These are phyloP conservation scores for Penicillium concentricum DNA, from an alignment of 2,329 filamentous ascomycete species.

Conservation along the genomic window DNA sequence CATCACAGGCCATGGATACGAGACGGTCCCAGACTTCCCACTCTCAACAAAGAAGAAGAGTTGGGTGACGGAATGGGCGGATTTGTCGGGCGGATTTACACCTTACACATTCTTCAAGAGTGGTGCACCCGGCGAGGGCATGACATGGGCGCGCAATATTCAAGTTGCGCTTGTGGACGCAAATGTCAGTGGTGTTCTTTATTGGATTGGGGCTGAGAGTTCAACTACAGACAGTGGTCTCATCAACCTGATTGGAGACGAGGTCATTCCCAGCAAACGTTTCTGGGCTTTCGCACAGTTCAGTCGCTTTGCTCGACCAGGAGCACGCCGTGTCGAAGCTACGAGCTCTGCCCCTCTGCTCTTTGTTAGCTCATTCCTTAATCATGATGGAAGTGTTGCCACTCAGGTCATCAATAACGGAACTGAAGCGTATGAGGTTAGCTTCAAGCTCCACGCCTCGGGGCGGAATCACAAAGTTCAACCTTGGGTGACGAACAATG, in stretches of 20 bases:
- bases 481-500: slow-evolving; percentile 42
- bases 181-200: slow-evolving; percentile 54
- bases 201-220: slow-evolving; percentile 53
- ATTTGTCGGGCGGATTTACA: slow-evolving; percentile 42
- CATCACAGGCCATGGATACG: no score
- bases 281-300: slow-evolving; percentile 47
- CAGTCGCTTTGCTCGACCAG: slow-evolving; percentile 39
- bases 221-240: slow-evolving; percentile 40
- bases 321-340: slow-evolving; percentile 38
- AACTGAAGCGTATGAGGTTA: slow-evolving; percentile 22
- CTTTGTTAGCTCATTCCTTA: slow-evolving; percentile 29
- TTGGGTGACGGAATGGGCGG: slow-evolving; percentile 14
- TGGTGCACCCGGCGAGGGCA: slow-evolving; percentile 52
- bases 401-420: slow-evolving; percentile 32
- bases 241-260: slow-evolving; percentile 36
- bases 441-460: slow-evolving; percentile 30
- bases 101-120: slow-evolving; percentile 48
- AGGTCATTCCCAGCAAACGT: slow-evolving; percentile 34
- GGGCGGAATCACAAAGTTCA: slow-evolving; percentile 22
- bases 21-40: no score
- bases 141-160: slow-evolving; percentile 58
- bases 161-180: slow-evolving; percentile 50
- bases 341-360: slow-evolving; percentile 24
- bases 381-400: slow-evolving; percentile 34
- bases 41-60: no score